Evolutionary conservation across 2,329 filamentous ascomycete genomes (phyloP).

Genomic region (Fusarium sp.): DNA sequence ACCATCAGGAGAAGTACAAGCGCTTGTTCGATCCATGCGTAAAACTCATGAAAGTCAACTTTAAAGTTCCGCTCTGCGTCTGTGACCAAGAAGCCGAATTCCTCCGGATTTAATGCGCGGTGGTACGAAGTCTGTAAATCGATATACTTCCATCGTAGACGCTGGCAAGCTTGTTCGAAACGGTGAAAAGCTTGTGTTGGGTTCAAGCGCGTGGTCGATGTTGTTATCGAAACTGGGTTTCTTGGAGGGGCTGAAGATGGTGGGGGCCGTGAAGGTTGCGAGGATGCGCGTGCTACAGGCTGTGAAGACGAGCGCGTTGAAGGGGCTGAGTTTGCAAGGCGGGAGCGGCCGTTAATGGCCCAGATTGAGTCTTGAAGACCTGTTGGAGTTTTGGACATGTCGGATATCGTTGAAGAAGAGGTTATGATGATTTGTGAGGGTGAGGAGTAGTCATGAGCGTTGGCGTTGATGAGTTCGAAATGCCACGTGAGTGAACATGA

Average conservation of each 20-base stretch:
- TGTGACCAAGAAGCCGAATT: conserved; percentile 47
- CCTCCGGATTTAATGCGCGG: conserved; percentile 55
- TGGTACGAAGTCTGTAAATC: conserved; percentile 66
- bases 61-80: conserved; percentile 77
- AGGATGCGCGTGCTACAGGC: conserved; percentile 11
- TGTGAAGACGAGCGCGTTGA: conserved; percentile 21
- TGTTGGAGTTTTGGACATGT: conserved; percentile 28
- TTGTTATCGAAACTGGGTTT: neutral
- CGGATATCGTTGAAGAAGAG: neutral
- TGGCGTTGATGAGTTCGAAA: neutral
- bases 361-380: conserved; percentile 41
- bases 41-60: conserved; percentile 81
- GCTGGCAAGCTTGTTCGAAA: conserved; percentile 68
- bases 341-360: conserved; percentile 25
- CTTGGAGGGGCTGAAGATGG: neutral
- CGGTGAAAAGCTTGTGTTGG: conserved; percentile 59
- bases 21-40: conserved; percentile 75
- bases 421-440: neutral
- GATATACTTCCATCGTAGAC: conserved; percentile 70
- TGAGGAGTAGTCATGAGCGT: neutral
- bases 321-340: neutral
- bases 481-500: neutral
- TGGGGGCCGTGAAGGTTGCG: neutral
- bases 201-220: conserved; percentile 31
- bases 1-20: conserved; percentile 73